Conservation (phyloP, 2,329 filamentous ascomycete species). For the Colletotrichum abscissum region DNA sequence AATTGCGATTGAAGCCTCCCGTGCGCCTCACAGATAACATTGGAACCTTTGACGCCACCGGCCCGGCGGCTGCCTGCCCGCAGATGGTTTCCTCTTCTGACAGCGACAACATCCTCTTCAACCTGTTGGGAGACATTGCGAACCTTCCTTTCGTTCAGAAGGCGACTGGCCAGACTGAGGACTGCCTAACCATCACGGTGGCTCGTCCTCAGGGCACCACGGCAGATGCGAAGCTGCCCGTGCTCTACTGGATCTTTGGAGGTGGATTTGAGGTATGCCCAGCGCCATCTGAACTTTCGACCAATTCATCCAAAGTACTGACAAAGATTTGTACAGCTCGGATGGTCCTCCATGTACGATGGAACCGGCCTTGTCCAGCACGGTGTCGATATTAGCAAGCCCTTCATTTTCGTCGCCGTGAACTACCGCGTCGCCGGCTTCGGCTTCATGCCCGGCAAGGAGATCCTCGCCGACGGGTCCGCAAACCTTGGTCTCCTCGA, state of each 20-base stretch:
- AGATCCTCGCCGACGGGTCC: slow-evolving; percentile 65
- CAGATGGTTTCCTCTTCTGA: slow-evolving; percentile 58
- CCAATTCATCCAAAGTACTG: background rate
- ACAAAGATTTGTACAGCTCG: slow-evolving; percentile 37
- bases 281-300: background rate
- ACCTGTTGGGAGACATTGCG: slow-evolving; percentile 50
- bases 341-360: slow-evolving; percentile 49
- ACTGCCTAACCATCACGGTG: slow-evolving; percentile 63
- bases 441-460: slow-evolving; percentile 69
- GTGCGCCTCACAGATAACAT: slow-evolving; percentile 59
- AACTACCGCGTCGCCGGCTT: slow-evolving; percentile 74
- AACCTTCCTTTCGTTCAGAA: slow-evolving; percentile 58
- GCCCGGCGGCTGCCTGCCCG: slow-evolving; percentile 63
- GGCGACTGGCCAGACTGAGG: slow-evolving; percentile 57
- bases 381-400: slow-evolving; percentile 58
- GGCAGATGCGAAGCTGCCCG: slow-evolving; percentile 58
- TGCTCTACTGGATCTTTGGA: slow-evolving; percentile 69
- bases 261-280: slow-evolving; percentile 55
- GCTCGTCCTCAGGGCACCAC: slow-evolving; percentile 56
- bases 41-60: slow-evolving; percentile 64
- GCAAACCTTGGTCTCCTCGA: slow-evolving; percentile 71
- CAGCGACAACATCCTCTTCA: slow-evolving; percentile 42
- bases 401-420: slow-evolving; percentile 71
- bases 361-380: slow-evolving; percentile 46
- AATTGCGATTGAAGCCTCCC: slow-evolving; percentile 70